phyloP scores from a whole-genome alignment of 2,329 filamentous ascomycete species.

The Fragosphaeria purpurea region DNA sequence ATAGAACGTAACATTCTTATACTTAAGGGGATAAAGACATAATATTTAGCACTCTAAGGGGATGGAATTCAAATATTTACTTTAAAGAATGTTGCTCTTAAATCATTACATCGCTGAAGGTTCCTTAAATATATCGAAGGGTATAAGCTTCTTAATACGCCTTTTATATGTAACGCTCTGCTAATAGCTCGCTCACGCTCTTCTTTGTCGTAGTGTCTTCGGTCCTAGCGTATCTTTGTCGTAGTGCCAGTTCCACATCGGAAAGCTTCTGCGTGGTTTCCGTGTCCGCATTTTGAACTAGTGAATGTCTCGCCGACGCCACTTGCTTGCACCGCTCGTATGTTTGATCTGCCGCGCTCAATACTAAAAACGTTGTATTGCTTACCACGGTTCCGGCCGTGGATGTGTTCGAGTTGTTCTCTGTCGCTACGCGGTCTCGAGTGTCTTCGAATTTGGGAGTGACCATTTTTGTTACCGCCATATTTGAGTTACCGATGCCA shows the following conservation, averaged over 20 bases:
- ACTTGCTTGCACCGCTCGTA: conserved; percentile 32
- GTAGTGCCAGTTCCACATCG: conserved; percentile 38
- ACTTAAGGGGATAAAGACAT: not conserved
- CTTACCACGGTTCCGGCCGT: conserved; percentile 28
- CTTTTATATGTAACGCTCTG: conserved; percentile 40
- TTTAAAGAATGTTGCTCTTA: too few species aligned
- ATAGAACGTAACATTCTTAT: too few species aligned
- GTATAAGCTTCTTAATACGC: too few species aligned
- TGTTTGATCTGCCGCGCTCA: conserved; percentile 29
- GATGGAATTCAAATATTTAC: too few species aligned
- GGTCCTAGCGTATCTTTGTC: conserved; percentile 40
- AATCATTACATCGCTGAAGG: too few species aligned
- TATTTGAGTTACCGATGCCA: conserved; percentile 24
- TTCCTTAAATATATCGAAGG: too few species aligned
- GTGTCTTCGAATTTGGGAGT: not conserved
- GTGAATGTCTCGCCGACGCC: not conserved
- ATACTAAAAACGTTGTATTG: too few species aligned
- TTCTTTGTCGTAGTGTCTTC: conserved; percentile 28
- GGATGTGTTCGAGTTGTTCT: conserved; percentile 16
- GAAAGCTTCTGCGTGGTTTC: conserved; percentile 16
- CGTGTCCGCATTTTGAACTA: not conserved
- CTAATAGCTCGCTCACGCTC: conserved; percentile 42
- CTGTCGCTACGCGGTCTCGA: conserved; percentile 15
- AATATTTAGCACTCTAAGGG: too few species aligned
- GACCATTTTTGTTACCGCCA: conserved; percentile 19